Base-by-base conservation (phyloP, 495 filamentous ascomycete genomes). In the Hypoxylon intermedium region DNA sequence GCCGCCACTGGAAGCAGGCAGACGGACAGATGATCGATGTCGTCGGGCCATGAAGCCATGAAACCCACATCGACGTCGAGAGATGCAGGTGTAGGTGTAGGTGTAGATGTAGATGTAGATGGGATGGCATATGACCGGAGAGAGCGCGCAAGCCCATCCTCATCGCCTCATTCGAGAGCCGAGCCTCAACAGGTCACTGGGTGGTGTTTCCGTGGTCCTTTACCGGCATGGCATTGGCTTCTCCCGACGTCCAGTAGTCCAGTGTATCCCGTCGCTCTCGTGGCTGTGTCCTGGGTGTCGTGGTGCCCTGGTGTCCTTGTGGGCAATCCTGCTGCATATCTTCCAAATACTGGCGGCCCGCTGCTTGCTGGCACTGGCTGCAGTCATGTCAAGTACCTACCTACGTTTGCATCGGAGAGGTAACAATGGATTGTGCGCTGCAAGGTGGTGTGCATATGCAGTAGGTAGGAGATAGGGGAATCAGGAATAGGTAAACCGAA, bases 391-490 rank as follows among this genome's bases (percentile, higher is more conserved):
- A 54, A 47, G 46, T 53, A 59, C 45, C 38, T 58, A 53, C 53
- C 28, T 47, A 44, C 52, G 36, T 45, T 54, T 24, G 36, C 49
- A 60, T 23, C 16, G 42, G 30, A 36, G 15, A 79, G 71, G 19
- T 75, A 80, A 42, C 79, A 79, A 55, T 70, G 69, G 18, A 74
- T 74, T 63, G 65, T 73, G 48, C 67, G 68, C 52, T 76, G 78
- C 58, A 37, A 65, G 67, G 66, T 61, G 76, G 65, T 68, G 73
- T 69, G 65, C 69, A 71, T 31, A 71, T 77, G 54, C 54, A 57
- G 47, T 31, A 55, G 65, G 53, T 47, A 62, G 49, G 36, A 26
- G 24, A 26, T 26, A 26, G 24, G 24, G 24, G 24, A 26, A 26
- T 26, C 3, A 26, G 28, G 54, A 41, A 42, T 46, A 53, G 57